phyloP scores from a whole-genome alignment of 805 yeast species.

The Yamadazyma phyllophila region DNA sequence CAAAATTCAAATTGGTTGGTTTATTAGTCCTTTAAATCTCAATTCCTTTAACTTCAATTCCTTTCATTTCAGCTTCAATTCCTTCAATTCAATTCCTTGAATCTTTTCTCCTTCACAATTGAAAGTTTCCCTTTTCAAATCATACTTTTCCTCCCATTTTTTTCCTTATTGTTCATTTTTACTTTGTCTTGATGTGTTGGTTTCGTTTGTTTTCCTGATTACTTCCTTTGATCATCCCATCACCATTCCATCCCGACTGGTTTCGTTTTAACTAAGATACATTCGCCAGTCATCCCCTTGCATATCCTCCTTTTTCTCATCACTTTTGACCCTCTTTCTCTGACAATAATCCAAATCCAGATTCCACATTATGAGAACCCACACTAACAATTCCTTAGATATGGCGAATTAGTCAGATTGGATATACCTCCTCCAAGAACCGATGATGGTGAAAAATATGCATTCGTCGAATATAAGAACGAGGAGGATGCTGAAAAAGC shows the following conservation, averaged over 20 bases:
- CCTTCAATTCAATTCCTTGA: constrained; percentile 4
- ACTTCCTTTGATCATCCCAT: neutral
- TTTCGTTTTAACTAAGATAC: neutral
- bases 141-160: neutral
- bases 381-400: constrained; percentile 32
- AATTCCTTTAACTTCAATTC: too few relatives aligned
- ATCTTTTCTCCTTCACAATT: too few relatives aligned
- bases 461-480: constrained; percentile 58
- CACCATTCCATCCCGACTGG: constrained; percentile 4
- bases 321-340: constrained; percentile 4
- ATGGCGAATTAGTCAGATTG: constrained; percentile 55
- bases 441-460: constrained; percentile 58
- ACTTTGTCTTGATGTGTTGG: neutral
- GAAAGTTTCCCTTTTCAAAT: too few relatives aligned
- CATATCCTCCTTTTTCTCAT: constrained; percentile 5
- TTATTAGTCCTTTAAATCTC: constrained; percentile 8
- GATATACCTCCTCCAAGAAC: constrained; percentile 64
- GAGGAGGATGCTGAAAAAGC: constrained; percentile 56
- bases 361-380: neutral
- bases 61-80: neutral
- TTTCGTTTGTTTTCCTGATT: neutral
- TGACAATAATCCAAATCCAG: constrained; percentile 3
- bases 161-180: neutral
- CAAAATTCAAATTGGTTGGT: constrained; percentile 6
- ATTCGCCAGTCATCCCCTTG: neutral